phyloP scores from a whole-genome alignment of 2,329 filamentous ascomycete species.

The Diaporthe citriasiana region DNA sequence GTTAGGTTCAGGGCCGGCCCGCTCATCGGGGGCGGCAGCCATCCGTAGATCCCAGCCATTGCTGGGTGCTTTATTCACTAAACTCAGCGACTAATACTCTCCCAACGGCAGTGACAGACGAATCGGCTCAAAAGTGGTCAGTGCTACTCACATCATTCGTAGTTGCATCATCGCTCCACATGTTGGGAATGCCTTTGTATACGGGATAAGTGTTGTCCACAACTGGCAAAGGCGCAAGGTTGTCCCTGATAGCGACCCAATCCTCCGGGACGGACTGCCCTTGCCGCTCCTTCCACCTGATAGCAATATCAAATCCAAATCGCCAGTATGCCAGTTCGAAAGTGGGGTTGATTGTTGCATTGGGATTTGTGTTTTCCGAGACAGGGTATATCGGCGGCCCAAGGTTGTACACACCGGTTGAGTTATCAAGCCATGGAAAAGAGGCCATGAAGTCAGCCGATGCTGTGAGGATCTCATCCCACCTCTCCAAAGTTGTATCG shows the following conservation, averaged over 20 bases:
- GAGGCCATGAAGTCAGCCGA: conserved; percentile 72
- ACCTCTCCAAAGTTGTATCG: conserved; percentile 60
- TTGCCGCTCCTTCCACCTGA: conserved; percentile 65
- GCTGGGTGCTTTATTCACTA: conserved; percentile 52
- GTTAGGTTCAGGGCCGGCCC: conserved; percentile 53
- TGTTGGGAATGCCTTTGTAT: conserved; percentile 64
- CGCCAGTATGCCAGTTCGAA: conserved; percentile 75
- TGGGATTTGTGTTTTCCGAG: conserved; percentile 71
- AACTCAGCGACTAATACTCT: not conserved
- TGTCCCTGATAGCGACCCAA: conserved; percentile 64
- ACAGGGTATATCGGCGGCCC: conserved; percentile 62
- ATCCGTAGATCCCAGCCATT: conserved; percentile 59
- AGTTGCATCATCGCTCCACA: conserved; percentile 58
- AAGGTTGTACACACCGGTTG: conserved; percentile 65
- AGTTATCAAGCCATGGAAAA: conserved; percentile 67
- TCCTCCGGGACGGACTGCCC: conserved; percentile 56
- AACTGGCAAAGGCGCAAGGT: conserved; percentile 67
- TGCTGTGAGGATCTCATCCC: conserved; percentile 65
- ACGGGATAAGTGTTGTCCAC: conserved; percentile 65
- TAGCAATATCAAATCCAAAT: conserved; percentile 69
- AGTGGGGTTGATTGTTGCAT: conserved; percentile 68
- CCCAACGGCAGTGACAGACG: not conserved
- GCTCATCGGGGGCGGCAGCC: conserved; percentile 56
- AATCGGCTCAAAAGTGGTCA: not conserved
- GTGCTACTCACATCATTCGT: conserved; percentile 50